Evolutionary conservation across 2,329 filamentous ascomycete species (phyloP).

Genomic region (Neonectria sp.): DNA sequence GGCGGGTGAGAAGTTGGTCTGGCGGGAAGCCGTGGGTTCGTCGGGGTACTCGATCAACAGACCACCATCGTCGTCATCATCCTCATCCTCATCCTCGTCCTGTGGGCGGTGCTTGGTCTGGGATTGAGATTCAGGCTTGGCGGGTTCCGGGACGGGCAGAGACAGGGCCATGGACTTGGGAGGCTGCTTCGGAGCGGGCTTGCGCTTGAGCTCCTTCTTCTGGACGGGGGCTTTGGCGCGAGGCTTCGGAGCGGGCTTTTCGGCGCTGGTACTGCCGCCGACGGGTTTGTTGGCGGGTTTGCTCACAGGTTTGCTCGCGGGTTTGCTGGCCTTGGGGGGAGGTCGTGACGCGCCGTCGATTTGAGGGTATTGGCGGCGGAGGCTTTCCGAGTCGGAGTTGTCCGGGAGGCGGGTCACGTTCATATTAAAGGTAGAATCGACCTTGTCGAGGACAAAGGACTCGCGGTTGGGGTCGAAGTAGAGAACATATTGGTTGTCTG

Average conservation of each 20-base stretch:
- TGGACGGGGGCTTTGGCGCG: constrained; percentile 43
- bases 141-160: constrained; percentile 52
- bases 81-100: constrained; percentile 67
- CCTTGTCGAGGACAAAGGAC: constrained; percentile 84
- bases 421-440: constrained; percentile 89
- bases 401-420: constrained; percentile 82
- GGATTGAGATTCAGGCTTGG: constrained; percentile 36
- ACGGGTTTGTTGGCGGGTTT: constrained; percentile 37
- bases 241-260: constrained; percentile 45
- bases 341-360: constrained; percentile 59
- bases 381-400: constrained; percentile 73
- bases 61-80: constrained; percentile 70
- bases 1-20: constrained; percentile 64
- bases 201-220: constrained; percentile 51
- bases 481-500: constrained; percentile 74
- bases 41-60: constrained; percentile 74
- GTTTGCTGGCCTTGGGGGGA: constrained; percentile 41
- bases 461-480: constrained; percentile 83
- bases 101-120: constrained; percentile 53
- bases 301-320: constrained; percentile 20
- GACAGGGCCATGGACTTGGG: constrained; percentile 53
- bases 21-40: constrained; percentile 56
- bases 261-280: background rate
- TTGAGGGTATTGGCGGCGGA: constrained; percentile 78
- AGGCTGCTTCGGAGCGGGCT: constrained; percentile 55